phyloP scores from a whole-genome alignment of 1,139 yeast genomes.

The Pichia sp. region DNA sequence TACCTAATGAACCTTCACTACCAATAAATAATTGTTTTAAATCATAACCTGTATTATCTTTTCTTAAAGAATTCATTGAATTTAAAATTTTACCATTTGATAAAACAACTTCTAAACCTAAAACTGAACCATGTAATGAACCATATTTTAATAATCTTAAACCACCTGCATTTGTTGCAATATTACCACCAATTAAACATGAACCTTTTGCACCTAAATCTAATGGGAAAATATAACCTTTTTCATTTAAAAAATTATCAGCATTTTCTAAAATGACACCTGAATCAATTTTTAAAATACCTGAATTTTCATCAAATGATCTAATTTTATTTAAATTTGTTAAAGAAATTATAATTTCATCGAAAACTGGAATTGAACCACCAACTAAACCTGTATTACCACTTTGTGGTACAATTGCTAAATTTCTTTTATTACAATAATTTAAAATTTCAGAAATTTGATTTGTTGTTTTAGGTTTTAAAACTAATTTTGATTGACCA shows the following conservation, averaged over 20 bases:
- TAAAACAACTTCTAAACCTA: slow-evolving; percentile 86
- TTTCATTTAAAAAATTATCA: slow-evolving; percentile 69
- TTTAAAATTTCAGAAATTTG: slow-evolving; percentile 73
- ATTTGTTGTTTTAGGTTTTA: slow-evolving; percentile 78
- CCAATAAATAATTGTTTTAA: slow-evolving; percentile 90
- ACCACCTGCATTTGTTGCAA: slow-evolving; percentile 97
- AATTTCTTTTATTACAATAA: slow-evolving; percentile 69
- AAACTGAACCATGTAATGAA: slow-evolving; percentile 83
- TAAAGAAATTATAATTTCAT: slow-evolving; percentile 73
- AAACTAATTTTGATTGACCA: slow-evolving; percentile 76
- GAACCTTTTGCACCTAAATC: slow-evolving; percentile 97
- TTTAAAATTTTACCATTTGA: slow-evolving; percentile 82
- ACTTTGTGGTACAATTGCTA: slow-evolving; percentile 95
- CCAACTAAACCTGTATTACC: slow-evolving; percentile 97
- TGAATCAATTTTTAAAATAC: slow-evolving; percentile 83
- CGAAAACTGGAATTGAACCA: slow-evolving; percentile 89
- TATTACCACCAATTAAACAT: slow-evolving; percentile 93
- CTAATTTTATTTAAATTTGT: slow-evolving; percentile 71
- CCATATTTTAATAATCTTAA: slow-evolving; percentile 83
- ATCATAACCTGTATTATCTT: slow-evolving; percentile 93
- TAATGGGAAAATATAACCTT: slow-evolving; percentile 85
- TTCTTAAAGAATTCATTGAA: slow-evolving; percentile 76
- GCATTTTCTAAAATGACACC: slow-evolving; percentile 87
- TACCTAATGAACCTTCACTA: slow-evolving; percentile 85
- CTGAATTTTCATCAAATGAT: slow-evolving; percentile 74